A percentile compares a stretch with the other conserved stretches of the same genome.
Evolutionary conservation across 2,329 filamentous ascomycete species (phyloP).

Genomic region (Ophiosphaerella herpotricha): DNA sequence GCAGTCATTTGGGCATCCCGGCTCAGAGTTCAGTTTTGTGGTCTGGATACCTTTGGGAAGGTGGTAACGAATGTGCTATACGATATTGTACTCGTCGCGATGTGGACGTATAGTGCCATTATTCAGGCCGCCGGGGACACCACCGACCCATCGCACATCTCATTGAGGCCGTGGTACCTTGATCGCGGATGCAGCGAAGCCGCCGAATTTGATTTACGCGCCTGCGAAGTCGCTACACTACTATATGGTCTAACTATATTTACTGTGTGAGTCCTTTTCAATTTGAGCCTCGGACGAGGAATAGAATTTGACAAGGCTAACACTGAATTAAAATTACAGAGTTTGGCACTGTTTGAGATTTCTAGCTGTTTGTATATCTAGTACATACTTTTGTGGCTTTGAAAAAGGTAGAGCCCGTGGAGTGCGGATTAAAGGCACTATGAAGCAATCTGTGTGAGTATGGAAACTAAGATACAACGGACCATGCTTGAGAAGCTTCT

Average conservation of each 20-base stretch:
- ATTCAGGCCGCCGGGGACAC: conserved; percentile 17
- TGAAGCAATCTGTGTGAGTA: too few species aligned
- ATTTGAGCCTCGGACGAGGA: not conserved
- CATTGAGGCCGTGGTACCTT: conserved; percentile 24
- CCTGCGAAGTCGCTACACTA: conserved; percentile 8
- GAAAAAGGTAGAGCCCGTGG: too few species aligned
- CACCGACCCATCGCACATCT: conserved; percentile 17
- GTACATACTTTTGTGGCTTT: not conserved
- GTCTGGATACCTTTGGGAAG: conserved; percentile 10
- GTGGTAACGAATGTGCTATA: conserved; percentile 18
- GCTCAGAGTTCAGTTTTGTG: conserved; percentile 10
- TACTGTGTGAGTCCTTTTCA: conserved; percentile 13
- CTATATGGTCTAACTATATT: conserved; percentile 13
- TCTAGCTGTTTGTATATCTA: not conserved
- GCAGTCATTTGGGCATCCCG: conserved; percentile 17
- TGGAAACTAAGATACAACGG: too few species aligned
- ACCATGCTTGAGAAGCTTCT: too few species aligned
- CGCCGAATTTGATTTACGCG: not conserved
- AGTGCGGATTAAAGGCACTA: too few species aligned
- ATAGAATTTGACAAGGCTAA: not conserved
- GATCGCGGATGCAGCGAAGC: conserved; percentile 14
- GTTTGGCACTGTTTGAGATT: not conserved
- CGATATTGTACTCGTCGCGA: conserved; percentile 16
- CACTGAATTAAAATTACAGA: not conserved
- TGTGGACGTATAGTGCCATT: conserved; percentile 19